phyloP scores from a whole-genome alignment of 2,329 filamentous ascomycete genomes.

The Seiridium unicorne region DNA sequence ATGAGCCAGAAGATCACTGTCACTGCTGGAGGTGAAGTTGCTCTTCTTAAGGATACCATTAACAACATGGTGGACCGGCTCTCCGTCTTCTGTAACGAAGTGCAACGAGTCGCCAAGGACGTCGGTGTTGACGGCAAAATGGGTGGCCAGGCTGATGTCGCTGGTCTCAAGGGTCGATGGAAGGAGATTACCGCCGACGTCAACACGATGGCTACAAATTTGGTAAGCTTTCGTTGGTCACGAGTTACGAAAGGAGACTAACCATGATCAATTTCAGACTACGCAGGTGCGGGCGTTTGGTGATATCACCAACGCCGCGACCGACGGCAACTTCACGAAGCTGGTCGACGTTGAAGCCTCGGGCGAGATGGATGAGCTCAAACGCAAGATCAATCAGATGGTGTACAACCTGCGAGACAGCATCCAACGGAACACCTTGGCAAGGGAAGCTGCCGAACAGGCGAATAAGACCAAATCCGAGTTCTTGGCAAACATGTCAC shows the following conservation, averaged over 20 bases:
- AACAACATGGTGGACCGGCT: conserved; percentile 98
- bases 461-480: conserved; percentile 98
- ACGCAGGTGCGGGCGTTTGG: conserved; percentile 97
- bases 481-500: conserved; percentile 98
- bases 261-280: conserved; percentile 59
- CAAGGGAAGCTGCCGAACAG: conserved; percentile 91
- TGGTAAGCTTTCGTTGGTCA: conserved; percentile 29
- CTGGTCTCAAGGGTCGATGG: conserved; percentile 90
- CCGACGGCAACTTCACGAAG: conserved; percentile 95
- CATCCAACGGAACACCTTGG: conserved; percentile 94
- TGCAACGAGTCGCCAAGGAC: conserved; percentile 93
- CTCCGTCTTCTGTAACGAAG: conserved; percentile 93
- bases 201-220: conserved; percentile 81
- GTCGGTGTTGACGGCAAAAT: conserved; percentile 98
- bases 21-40: conserved; percentile 90
- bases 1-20: conserved; percentile 96
- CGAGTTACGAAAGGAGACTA: neutral
- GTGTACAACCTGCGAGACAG: conserved; percentile 92
- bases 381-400: conserved; percentile 99
- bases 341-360: conserved; percentile 96
- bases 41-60: conserved; percentile 92
- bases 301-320: conserved; percentile 96
- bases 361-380: conserved; percentile 98
- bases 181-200: conserved; percentile 98
- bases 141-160: conserved; percentile 94